Conservation (phyloP, 768 basidiomycete genomes). For the Mycena pura region DNA sequence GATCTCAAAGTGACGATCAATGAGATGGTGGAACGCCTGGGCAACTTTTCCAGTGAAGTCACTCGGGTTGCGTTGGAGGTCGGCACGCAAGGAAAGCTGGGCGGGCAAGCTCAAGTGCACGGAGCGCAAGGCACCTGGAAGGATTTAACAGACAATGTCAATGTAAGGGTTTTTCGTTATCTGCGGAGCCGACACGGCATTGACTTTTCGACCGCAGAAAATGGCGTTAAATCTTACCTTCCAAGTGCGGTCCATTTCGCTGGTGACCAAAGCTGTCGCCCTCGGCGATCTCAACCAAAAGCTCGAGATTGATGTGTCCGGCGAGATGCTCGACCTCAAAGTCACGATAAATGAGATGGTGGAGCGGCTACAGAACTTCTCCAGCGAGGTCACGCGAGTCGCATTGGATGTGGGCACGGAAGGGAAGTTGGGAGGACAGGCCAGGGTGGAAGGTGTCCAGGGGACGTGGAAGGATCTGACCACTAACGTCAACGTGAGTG, state of each 20-base stretch:
- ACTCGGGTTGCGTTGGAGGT: slow-evolving; percentile 2
- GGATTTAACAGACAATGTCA: slow-evolving; percentile 29
- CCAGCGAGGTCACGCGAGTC: background rate
- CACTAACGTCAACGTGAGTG: slow-evolving; percentile 29
- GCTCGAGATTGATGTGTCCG: slow-evolving; percentile 89
- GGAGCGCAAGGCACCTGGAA: slow-evolving; percentile 2
- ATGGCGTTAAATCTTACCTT: slow-evolving; percentile 9
- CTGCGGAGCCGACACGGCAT: background rate
- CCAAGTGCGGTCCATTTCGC: slow-evolving; percentile 49
- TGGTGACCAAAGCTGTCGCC: slow-evolving; percentile 79
- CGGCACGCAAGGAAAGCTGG: slow-evolving; percentile 2
- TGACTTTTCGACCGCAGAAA: background rate
- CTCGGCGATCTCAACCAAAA: slow-evolving; percentile 88
- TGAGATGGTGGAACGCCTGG: slow-evolving; percentile 6
- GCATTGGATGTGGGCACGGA: background rate
- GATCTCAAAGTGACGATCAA: slow-evolving; percentile 14
- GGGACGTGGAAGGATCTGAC: slow-evolving; percentile 8
- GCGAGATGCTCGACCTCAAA: slow-evolving; percentile 85
- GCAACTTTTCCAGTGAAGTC: slow-evolving; percentile 7
- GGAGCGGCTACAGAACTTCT: background rate
- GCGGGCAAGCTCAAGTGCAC: background rate
- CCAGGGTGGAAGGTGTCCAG: background rate
- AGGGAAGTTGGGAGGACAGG: background rate
- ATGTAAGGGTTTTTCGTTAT: background rate
- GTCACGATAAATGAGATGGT: slow-evolving; percentile 13